phyloP scores from a whole-genome alignment of 2,329 filamentous ascomycete species.

The Ilyonectria mors-panacis region DNA sequence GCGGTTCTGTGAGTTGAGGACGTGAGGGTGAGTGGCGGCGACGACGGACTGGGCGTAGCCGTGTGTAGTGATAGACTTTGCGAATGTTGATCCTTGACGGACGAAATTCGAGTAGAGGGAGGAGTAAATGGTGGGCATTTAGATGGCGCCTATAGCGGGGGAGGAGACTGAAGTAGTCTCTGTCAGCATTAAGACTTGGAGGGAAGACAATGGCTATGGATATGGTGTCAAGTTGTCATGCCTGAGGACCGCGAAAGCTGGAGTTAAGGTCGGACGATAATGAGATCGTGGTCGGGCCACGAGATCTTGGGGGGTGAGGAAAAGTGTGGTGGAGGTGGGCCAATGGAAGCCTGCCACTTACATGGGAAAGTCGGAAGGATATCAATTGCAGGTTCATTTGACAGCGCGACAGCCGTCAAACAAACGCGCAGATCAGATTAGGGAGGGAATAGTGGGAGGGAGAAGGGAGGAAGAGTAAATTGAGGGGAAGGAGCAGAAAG shows the following conservation, averaged over 20 bases:
- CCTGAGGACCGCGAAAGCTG: slow-evolving; percentile 41
- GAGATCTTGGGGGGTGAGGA: slow-evolving; percentile 42
- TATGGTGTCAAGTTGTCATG: slow-evolving; percentile 32
- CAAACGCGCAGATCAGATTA: slow-evolving; percentile 79
- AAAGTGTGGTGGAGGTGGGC: slow-evolving; percentile 38
- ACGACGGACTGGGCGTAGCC: slow-evolving; percentile 98
- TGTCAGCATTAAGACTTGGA: slow-evolving; percentile 44
- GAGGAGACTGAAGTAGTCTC: slow-evolving; percentile 61
- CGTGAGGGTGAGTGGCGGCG: slow-evolving; percentile 88
- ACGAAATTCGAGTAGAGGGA: slow-evolving; percentile 85
- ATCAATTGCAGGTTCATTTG: slow-evolving; percentile 97
- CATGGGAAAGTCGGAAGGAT: slow-evolving; percentile 73
- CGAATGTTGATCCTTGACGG: slow-evolving; percentile 88
- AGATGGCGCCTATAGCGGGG: slow-evolving; percentile 77
- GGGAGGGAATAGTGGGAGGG: slow-evolving; percentile 41
- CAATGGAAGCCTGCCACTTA: slow-evolving; percentile 60
- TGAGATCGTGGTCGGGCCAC: slow-evolving; percentile 48
- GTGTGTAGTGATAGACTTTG: slow-evolving; percentile 96
- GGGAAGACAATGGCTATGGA: not conserved
- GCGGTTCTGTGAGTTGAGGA: slow-evolving; percentile 80
- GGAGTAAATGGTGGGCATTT: slow-evolving; percentile 88
- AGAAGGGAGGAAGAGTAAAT: slow-evolving; percentile 32
- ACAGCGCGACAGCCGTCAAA: slow-evolving; percentile 89
- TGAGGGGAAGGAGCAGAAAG: slow-evolving; percentile 41
- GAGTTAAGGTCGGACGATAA: slow-evolving; percentile 46